These are phyloP conservation scores for Lentinula boryana DNA, from an alignment of 768 basidiomycete species.

Conservation along the genomic window DNA sequence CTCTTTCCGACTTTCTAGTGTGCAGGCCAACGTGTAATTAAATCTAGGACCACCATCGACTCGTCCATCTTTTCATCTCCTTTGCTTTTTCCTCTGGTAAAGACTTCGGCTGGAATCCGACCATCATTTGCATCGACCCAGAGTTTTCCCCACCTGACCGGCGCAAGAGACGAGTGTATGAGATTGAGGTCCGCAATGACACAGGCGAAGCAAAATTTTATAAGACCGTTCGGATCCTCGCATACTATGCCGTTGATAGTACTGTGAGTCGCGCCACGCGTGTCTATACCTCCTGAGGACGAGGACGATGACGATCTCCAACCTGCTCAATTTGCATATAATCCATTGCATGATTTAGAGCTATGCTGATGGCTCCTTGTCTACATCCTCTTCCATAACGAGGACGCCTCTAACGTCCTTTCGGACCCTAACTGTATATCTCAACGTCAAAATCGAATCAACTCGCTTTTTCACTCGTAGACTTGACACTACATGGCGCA, in stretches of 20 bases:
- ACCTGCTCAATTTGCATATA: background rate
- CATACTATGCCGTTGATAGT: background rate
- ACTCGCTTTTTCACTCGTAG: background rate
- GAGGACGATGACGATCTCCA: background rate
- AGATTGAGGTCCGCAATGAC: background rate
- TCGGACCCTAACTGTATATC: background rate
- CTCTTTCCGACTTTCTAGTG: no score
- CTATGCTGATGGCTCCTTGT: background rate
- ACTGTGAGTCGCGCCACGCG: background rate
- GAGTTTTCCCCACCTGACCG: background rate
- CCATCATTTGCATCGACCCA: background rate
- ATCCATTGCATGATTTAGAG: background rate
- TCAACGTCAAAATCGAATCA: background rate
- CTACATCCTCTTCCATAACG: background rate
- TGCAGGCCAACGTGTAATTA: background rate
- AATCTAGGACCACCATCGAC: background rate
- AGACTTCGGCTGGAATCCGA: background rate
- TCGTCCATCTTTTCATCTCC: background rate
- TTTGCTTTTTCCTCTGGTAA: background rate
- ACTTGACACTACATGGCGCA: background rate
- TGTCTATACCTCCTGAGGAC: background rate
- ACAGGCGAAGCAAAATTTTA: background rate
- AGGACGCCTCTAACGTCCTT: background rate
- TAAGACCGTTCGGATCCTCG: background rate
- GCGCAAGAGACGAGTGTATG: background rate